These are phyloP conservation scores for Aphanoascus verrucosus DNA, from an alignment of 2,329 filamentous ascomycete genomes.

Conservation along the genomic window DNA sequence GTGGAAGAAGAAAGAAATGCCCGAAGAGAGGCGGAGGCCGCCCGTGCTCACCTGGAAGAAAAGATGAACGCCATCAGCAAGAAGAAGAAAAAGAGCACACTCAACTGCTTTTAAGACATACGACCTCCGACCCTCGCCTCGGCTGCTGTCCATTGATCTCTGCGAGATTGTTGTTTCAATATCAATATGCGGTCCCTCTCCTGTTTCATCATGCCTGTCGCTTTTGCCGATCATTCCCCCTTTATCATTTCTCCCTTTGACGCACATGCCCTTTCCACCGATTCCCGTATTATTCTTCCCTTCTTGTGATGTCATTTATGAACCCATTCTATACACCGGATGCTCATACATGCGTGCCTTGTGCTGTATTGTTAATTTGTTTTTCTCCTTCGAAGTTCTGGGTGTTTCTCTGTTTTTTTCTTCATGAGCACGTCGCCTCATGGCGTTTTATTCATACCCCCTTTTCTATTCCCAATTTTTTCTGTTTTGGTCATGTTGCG, in stretches of 20 bases:
- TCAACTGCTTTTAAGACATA: slow-evolving; percentile 81
- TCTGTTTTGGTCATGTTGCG: slow-evolving; percentile 13
- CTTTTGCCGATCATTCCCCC: not conserved
- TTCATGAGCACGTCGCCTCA: slow-evolving; percentile 7
- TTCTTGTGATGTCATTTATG: slow-evolving; percentile 19
- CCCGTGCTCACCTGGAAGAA: slow-evolving; percentile 80
- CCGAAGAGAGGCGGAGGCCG: slow-evolving; percentile 78
- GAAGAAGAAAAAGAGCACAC: slow-evolving; percentile 86
- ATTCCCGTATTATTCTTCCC: not conserved
- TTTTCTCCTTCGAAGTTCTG: slow-evolving; percentile 17
- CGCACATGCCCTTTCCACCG: not conserved
- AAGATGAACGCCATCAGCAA: slow-evolving; percentile 85
- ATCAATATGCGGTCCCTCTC: not conserved
- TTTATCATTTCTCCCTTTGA: not conserved
- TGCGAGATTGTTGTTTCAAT: slow-evolving; percentile 7
- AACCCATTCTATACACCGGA: slow-evolving; percentile 10
- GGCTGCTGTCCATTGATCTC: slow-evolving; percentile 15
- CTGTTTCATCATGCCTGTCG: slow-evolving; percentile 3
- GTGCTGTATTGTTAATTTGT: slow-evolving; percentile 14
- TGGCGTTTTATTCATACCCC: slow-evolving; percentile 13
- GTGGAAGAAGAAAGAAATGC: slow-evolving; percentile 96
- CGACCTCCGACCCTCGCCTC: not conserved
- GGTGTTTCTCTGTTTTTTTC: slow-evolving; percentile 15
- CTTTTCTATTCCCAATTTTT: slow-evolving; percentile 15
- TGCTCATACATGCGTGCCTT: slow-evolving; percentile 7